Evolutionary conservation across 345 rosid species (phyloP).

Genomic region (Psidium friedrichsthalianum): DNA sequence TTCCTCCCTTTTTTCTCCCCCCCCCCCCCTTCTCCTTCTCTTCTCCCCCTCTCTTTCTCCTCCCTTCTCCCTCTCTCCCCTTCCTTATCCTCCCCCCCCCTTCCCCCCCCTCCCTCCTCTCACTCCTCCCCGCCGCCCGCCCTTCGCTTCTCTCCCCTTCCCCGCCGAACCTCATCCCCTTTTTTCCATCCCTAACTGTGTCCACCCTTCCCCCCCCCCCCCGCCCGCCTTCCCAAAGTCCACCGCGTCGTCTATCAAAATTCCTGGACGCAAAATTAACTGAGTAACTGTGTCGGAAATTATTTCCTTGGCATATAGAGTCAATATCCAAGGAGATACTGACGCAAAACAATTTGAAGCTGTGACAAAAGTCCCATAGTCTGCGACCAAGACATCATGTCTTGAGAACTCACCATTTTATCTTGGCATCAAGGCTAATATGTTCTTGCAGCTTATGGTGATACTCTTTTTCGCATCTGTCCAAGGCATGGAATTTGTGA

Average conservation of each 20-base stretch:
- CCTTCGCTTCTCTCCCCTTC: too few species aligned
- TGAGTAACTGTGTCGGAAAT: neutral
- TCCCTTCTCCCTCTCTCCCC: too few species aligned
- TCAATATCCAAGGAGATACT: neutral
- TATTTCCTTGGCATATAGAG: neutral
- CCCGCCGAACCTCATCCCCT: too few species aligned
- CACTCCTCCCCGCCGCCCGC: too few species aligned
- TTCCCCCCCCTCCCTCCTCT: too few species aligned
- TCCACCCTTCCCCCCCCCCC: too few species aligned
- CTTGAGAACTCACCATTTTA: constrained; percentile 1
- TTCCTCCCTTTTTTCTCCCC: too few species aligned
- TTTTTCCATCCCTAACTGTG: too few species aligned
- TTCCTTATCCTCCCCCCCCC: too few species aligned
- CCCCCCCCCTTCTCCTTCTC: too few species aligned
- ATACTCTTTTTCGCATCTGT: constrained; percentile 89
- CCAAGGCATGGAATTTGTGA: constrained; percentile 77
- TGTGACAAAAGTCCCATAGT: neutral
- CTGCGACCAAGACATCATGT: neutral
- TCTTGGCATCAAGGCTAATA: constrained; percentile 64
- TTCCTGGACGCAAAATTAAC: neutral
- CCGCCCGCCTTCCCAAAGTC: too few species aligned
- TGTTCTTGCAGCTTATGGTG: constrained; percentile 79
- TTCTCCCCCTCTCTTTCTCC: too few species aligned
- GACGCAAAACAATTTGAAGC: neutral
- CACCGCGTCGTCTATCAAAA: neutral